These are phyloP conservation scores for Cutaneotrichosporon spelunceum DNA, from an alignment of 1,284 basidiomycete genomes.

Conservation along the genomic window DNA sequence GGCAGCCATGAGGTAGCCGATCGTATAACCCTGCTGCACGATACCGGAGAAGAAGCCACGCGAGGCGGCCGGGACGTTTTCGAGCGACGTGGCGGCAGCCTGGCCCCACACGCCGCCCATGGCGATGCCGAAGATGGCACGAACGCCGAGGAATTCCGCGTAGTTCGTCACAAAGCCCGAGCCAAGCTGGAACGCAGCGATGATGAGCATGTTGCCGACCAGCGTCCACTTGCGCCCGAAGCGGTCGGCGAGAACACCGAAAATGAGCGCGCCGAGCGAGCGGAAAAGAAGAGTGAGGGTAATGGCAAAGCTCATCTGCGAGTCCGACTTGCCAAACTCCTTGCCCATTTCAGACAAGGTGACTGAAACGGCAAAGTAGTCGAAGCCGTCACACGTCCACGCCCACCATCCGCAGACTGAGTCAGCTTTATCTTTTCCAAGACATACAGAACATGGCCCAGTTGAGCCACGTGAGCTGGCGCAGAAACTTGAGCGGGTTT, in stretches of 20 bases:
- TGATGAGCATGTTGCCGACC: conserved; percentile 67
- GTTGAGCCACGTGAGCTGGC: conserved; percentile 52
- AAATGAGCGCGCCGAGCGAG: conserved; percentile 79
- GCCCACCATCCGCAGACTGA: conserved; percentile 3
- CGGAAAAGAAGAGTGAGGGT: conserved; percentile 91
- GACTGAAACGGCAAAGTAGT: conserved; percentile 24
- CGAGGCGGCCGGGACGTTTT: conserved; percentile 80
- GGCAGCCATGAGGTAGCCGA: conserved; percentile 56
- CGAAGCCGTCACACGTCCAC: conserved; percentile 23
- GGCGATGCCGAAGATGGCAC: conserved; percentile 73
- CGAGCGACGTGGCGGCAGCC: conserved; percentile 58
- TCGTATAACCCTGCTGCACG: conserved; percentile 75
- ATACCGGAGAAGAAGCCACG: conserved; percentile 84
- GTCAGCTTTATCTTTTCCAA: conserved; percentile 56
- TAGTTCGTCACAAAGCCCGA: conserved; percentile 56
- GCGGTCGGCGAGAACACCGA: conserved; percentile 71
- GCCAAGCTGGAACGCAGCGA: conserved; percentile 73
- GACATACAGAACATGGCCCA: conserved; percentile 60
- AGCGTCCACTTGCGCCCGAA: conserved; percentile 93
- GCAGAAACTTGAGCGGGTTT: conserved; percentile 50
- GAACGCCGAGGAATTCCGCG: conserved; percentile 52
- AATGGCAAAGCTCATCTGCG: conserved; percentile 63
- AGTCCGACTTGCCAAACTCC: conserved; percentile 39
- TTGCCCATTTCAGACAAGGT: conserved; percentile 57
- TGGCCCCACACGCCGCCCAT: conserved; percentile 65